Base-by-base conservation (phyloP, 805 yeast species). In the Saccharomycopsis sp. region DNA sequence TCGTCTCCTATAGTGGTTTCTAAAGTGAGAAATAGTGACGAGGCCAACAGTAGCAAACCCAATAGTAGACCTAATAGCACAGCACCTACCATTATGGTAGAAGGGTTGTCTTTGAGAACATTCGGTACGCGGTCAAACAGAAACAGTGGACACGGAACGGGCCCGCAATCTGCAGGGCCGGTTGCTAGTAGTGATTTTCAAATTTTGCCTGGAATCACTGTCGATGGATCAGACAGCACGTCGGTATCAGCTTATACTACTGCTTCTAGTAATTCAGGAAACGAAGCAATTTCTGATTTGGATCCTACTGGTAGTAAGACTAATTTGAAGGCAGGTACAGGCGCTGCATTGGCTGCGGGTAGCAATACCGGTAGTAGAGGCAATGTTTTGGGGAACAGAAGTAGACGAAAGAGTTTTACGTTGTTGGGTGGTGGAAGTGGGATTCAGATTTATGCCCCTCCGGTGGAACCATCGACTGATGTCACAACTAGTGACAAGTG, bases 71-170 rank as follows among this genome's bases (percentile, higher is more conserved):
- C 48, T 7, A 44, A 18, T 44, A 44, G 48, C 21, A 12, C 15
- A 5, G 41, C 34, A 3, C 63, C 63, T 37, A 61, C 62, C 9
- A 59, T 61, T 24, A 54, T 61, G 56, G 63, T 61, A 5, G 62
- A 61, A 20, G 63, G 63, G 12, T 44, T 61, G 21, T 57, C 62
- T 5, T 57, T 61, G 34, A 48, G 63, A 47, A 41, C 58, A 2
- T 61, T 61, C 57, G 63, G 63, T 0, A 60, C 63, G 1, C 57
- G 58, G 29, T 44, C 48, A 5, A 44, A 44, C 16, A 44, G 21
- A 44, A 44, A 44, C 16, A 18, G 48, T 44, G 21, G 21, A 12
- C 21, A 44, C 16, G 48, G 37, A 29, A 29, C 37, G 12, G 37
- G 5, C 9, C 37, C 37, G 5, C 12, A 7, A 29, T 29, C 37